phyloP scores from a whole-genome alignment of 2,329 filamentous ascomycete genomes.

The Talaromyces atroroseus region DNA sequence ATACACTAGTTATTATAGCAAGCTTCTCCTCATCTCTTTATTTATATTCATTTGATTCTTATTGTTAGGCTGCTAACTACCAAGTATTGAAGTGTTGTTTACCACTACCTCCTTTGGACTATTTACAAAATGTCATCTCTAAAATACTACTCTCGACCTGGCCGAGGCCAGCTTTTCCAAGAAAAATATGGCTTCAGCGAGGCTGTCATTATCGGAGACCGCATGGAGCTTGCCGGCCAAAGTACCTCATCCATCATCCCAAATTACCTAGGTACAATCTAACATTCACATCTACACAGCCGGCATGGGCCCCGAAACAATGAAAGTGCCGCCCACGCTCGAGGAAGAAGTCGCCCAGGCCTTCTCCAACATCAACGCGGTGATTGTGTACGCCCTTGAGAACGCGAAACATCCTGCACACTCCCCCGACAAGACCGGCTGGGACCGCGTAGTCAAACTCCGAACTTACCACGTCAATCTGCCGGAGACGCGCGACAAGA shows the following conservation, averaged over 20 bases:
- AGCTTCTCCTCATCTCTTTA: no score
- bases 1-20: no score
- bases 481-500: slow-evolving; percentile 1
- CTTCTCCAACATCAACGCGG: slow-evolving; percentile 11
- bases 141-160: slow-evolving; percentile 10
- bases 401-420: background rate
- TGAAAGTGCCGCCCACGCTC: slow-evolving; percentile 1
- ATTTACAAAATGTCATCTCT: slow-evolving; percentile 2
- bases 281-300: background rate
- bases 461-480: slow-evolving; percentile 7
- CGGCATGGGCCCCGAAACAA: slow-evolving; percentile 10
- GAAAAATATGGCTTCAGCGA: slow-evolving; percentile 14
- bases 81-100: no score
- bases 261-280: background rate
- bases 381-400: slow-evolving; percentile 10
- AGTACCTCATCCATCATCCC: background rate
- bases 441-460: background rate
- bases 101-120: no score
- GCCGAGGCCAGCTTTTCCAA: slow-evolving; percentile 7
- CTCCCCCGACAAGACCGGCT: background rate
- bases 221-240: slow-evolving; percentile 8
- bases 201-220: slow-evolving; percentile 7
- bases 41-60: no score
- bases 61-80: no score
- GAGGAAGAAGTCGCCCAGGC: slow-evolving; percentile 12